Conservation (phyloP, 768 basidiomycete species). For the Kwoniella heveanensis region DNA sequence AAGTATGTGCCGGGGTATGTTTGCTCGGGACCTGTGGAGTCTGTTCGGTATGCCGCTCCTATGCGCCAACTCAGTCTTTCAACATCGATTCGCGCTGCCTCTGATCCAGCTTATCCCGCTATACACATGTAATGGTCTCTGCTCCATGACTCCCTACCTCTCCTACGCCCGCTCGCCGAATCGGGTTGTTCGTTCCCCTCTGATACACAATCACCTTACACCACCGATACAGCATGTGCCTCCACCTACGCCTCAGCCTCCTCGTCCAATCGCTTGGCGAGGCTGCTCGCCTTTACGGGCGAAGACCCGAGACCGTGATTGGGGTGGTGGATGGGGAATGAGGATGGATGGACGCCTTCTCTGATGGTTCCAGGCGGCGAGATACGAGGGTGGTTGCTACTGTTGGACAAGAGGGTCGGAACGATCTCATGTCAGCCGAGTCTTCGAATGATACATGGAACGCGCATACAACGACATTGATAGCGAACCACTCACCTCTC, state of each 20-base stretch:
- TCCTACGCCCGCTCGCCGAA: too few relatives aligned
- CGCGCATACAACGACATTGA: not conserved
- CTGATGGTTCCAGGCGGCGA: constrained; percentile 43
- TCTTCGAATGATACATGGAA: not conserved
- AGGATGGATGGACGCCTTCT: constrained; percentile 34
- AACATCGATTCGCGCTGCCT: too few relatives aligned
- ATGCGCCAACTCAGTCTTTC: too few relatives aligned
- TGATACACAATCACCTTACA: too few relatives aligned
- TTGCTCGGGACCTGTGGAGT: too few relatives aligned
- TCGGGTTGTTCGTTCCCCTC: too few relatives aligned
- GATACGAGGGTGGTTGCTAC: constrained; percentile 29
- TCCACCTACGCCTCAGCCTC: constrained; percentile 31
- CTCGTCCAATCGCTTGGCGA: constrained; percentile 43
- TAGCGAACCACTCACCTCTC: constrained; percentile 37
- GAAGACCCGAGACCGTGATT: constrained; percentile 41
- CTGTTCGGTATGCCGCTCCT: too few relatives aligned
- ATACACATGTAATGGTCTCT: too few relatives aligned
- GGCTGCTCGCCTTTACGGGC: constrained; percentile 47
- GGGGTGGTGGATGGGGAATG: constrained; percentile 42
- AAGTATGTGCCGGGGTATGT: too few relatives aligned
- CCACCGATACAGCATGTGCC: too few relatives aligned
- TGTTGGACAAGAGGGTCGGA: not conserved
- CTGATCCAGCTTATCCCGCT: too few relatives aligned
- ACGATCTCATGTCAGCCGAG: not conserved
- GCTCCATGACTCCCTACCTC: too few relatives aligned